phyloP scores from a whole-genome alignment of 2,329 filamentous ascomycete species.

The Pyrenophora tritici-repentis region DNA sequence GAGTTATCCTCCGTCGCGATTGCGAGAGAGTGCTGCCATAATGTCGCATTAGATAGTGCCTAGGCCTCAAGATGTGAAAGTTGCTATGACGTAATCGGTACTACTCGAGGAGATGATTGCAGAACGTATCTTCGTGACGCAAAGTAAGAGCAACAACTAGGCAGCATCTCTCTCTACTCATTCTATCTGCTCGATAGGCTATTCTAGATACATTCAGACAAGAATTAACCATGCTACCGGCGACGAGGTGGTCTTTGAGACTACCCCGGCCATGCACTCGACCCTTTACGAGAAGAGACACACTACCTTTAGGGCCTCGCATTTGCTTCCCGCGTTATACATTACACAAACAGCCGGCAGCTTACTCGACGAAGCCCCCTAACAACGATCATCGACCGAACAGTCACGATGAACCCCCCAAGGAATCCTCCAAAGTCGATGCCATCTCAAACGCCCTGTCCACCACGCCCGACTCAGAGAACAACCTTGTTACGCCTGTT shows the following conservation, averaged over 20 bases:
- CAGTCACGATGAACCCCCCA: constrained; percentile 14
- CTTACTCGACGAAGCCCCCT: constrained; percentile 17
- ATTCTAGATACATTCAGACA: not conserved
- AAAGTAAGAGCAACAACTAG: constrained; percentile 1
- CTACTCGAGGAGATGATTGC: constrained; percentile 2
- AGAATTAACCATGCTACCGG: constrained; percentile 30
- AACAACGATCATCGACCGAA: constrained; percentile 10
- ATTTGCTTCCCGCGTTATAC: constrained; percentile 28
- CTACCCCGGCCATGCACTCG: constrained; percentile 32
- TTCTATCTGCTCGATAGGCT: not conserved
- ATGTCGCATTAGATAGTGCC: not conserved
- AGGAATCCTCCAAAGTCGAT: constrained; percentile 42
- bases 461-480: constrained; percentile 48
- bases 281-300: constrained; percentile 30
- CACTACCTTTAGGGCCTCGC: constrained; percentile 27
- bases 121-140: constrained; percentile 3
- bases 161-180: not conserved
- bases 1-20: too few species aligned
- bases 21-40: too few species aligned
- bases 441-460: constrained; percentile 54
- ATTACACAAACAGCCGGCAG: constrained; percentile 14
- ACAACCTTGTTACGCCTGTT: constrained; percentile 63
- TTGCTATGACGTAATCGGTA: constrained; percentile 15
- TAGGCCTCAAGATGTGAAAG: not conserved
- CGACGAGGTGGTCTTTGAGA: constrained; percentile 34